phyloP scores from a whole-genome alignment of 352 stramenopile genomes.

The Phytophthora crassamura region DNA sequence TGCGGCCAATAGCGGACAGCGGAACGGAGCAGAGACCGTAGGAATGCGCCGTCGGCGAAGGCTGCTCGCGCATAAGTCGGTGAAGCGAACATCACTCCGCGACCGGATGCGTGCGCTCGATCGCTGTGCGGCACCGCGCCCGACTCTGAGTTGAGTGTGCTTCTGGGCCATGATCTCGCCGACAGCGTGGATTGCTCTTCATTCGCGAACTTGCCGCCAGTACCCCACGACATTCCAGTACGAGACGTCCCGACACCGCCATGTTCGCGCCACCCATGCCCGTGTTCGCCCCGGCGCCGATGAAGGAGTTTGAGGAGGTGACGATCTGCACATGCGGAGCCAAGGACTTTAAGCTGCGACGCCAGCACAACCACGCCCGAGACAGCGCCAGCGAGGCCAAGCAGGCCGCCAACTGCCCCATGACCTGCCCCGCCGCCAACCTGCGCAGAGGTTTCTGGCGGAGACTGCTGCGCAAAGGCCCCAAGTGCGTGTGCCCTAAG shows the following conservation, averaged over 20 bases:
- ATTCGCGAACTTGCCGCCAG: slow-evolving; percentile 23
- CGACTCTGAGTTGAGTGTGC: background rate
- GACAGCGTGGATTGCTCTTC: background rate
- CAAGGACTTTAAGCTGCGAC: slow-evolving; percentile 29
- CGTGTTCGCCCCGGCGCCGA: slow-evolving; percentile 14
- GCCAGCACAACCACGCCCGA: slow-evolving; percentile 10
- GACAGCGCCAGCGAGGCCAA: slow-evolving; percentile 28
- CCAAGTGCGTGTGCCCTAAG: slow-evolving; percentile 54
- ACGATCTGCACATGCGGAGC: slow-evolving; percentile 24
- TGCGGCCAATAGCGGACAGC: slow-evolving; percentile 29
- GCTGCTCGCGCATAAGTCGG: slow-evolving; percentile 24
- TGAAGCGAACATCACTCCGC: slow-evolving; percentile 20
- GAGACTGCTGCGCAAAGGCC: slow-evolving; percentile 50
- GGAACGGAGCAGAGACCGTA: slow-evolving; percentile 29
- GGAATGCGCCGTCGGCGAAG: slow-evolving; percentile 19
- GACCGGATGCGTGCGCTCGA: slow-evolving; percentile 7
- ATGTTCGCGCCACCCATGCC: slow-evolving; percentile 30
- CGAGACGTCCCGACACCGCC: background rate
- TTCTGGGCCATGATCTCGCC: slow-evolving; percentile 12
- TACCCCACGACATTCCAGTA: background rate
- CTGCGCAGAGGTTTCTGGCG: slow-evolving; percentile 49
- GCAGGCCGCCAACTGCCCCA: slow-evolving; percentile 28
- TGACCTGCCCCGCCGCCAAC: slow-evolving; percentile 4
- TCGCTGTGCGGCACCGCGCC: slow-evolving; percentile 19
- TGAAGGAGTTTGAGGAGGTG: slow-evolving; percentile 10